Base-by-base conservation (phyloP, 345 rosid genomes). In the Pistacia integerrima region DNA sequence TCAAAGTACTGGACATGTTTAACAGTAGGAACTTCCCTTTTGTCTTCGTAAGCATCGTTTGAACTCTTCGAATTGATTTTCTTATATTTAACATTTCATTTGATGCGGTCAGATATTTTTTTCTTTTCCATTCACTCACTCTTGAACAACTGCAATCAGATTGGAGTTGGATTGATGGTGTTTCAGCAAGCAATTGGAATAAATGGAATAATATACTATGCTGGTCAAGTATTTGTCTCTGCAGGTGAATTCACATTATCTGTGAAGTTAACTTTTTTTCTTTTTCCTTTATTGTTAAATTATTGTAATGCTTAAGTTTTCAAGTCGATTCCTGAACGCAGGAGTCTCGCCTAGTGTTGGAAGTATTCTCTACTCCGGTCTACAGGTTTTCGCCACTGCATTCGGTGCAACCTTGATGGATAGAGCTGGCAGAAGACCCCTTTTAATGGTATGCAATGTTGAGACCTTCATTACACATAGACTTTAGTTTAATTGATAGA, bases 131-230 rank as follows among this genome's bases (percentile, higher is more conserved):
- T 70, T 57, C n/a, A 61, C 46, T n/a, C 35, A 44, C 22, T 18
- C 22, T 46, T 59, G 14, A 55, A 62, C 4, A 35, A 57, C 59
- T 11, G 22, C 25, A 14, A 28, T 22, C 74, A 88, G 90, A 80
- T 88, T 3, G 90, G 87, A 66, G 86, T 85, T 62, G 92, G 88
- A 71, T 64, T 88, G 20, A 86, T 88, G 92, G 66, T 78, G 73
- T 82, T 85, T 73, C 88, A 83, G 44, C 90, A 88, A 72, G 82
- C 72, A 74, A 75, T 79, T 20, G 92, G 92, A 71, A 81, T 83
- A 66, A 86, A 79, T 62, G 88, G 88, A 4, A 81, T 83, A 59
- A 75, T 81, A 64, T 88, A 80, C 75, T 88, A 88, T 49, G 86
- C 86, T 35, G 77, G 78, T 33, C 80, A 83, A 65, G 85, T 88